Evolutionary conservation across 441 rosid species (phyloP).

Genomic region (Bruguiera hainesii): DNA sequence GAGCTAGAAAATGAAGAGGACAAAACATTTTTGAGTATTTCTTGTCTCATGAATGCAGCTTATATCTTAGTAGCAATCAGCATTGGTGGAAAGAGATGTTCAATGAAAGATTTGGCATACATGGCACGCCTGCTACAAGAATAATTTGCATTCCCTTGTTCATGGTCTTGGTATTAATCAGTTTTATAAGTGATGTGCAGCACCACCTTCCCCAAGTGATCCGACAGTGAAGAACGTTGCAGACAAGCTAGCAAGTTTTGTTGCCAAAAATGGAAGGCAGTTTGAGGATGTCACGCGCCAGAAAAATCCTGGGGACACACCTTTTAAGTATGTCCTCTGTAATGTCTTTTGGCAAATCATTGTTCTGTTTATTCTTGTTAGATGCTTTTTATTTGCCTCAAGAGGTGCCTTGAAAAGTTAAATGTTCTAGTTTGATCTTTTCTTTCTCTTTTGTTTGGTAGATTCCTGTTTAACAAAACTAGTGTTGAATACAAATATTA

Average conservation of each 20-base stretch:
- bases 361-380: neutral
- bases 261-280: slow-evolving; percentile 95
- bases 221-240: slow-evolving; percentile 96
- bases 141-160: slow-evolving; percentile 95
- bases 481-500: slow-evolving; percentile 85
- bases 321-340: slow-evolving; percentile 65
- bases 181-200: slow-evolving; percentile 99
- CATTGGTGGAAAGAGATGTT: slow-evolving; percentile 92
- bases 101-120: slow-evolving; percentile 87
- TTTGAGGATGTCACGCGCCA: slow-evolving; percentile 88
- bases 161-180: slow-evolving; percentile 96
- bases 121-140: slow-evolving; percentile 91
- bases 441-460: slow-evolving; percentile 26
- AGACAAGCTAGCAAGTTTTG: slow-evolving; percentile 95
- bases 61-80: slow-evolving; percentile 70
- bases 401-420: neutral
- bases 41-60: slow-evolving; percentile 97
- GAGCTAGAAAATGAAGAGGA: slow-evolving; percentile 38
- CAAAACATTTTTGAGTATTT: slow-evolving; percentile 67
- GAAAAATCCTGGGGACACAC: slow-evolving; percentile 94
- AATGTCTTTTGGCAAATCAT: slow-evolving; percentile 6
- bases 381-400: slow-evolving; percentile 7
- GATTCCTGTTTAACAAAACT: slow-evolving; percentile 78
- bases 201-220: slow-evolving; percentile 79
- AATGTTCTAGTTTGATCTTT: slow-evolving; percentile 7